Evolutionary conservation across 208 protist species (phyloP).

Genomic region (Leishmania turanica): DNA sequence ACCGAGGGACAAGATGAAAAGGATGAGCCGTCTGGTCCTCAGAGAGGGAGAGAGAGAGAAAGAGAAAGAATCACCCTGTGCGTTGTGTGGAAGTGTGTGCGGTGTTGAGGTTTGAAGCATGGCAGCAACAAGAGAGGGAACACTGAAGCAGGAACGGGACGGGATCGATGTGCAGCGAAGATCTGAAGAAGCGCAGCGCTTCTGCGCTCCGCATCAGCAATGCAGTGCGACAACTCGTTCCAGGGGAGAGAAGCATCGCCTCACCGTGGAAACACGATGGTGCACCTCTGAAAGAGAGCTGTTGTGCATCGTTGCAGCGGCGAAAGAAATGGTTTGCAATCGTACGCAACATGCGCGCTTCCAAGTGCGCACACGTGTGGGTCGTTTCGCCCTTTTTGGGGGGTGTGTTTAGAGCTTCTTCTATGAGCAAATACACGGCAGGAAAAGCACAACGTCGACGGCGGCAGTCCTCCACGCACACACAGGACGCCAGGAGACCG

Average conservation of each 20-base stretch:
- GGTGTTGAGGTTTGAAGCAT: not conserved
- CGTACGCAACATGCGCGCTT: not conserved
- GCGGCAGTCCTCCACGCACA: not conserved
- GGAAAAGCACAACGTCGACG: not conserved
- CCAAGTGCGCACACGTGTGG: no score
- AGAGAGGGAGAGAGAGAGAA: not conserved
- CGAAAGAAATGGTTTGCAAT: not conserved
- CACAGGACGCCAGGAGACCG: not conserved
- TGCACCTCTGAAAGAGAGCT: not conserved
- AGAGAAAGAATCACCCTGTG: not conserved
- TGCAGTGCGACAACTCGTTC: conserved; percentile 1
- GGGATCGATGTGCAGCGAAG: not conserved
- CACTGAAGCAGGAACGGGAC: not conserved
- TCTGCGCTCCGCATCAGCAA: not conserved
- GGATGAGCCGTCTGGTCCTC: not conserved
- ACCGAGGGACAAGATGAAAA: not conserved
- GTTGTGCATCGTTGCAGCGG: not conserved
- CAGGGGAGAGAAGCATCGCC: not conserved
- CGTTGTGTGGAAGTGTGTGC: not conserved
- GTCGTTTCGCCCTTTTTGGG: not conserved
- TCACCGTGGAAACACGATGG: not conserved
- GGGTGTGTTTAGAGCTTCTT: not conserved
- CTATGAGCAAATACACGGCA: not conserved
- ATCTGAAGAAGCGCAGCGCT: not conserved
- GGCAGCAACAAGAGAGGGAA: not conserved